Evolutionary conservation across 768 basidiomycete species (phyloP).

Genomic region (Naganishia friedmannii): DNA sequence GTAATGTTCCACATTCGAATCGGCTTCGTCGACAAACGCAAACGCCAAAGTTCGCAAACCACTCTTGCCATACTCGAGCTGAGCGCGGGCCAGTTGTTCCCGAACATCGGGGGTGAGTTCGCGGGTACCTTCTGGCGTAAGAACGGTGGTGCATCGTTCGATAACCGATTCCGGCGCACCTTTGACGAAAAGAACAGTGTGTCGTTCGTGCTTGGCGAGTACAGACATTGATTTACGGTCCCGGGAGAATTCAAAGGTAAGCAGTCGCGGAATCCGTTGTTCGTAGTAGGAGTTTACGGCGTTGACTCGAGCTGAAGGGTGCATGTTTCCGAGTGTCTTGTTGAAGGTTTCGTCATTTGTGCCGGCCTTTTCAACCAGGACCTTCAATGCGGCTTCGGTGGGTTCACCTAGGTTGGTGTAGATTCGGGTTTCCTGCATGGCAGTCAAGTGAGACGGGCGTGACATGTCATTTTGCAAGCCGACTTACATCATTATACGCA

Average conservation of each 20-base stretch:
- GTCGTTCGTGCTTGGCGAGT: constrained; percentile 67
- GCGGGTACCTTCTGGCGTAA: constrained; percentile 58
- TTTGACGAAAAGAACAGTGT: constrained; percentile 74
- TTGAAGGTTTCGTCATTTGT: constrained; percentile 59
- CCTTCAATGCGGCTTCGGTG: constrained; percentile 93
- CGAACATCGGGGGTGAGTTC: constrained; percentile 67
- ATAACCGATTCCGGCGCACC: constrained; percentile 94
- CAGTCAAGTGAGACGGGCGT: constrained; percentile 92
- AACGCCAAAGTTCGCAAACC: constrained; percentile 89
- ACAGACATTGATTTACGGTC: constrained; percentile 99
- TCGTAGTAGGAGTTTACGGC: constrained; percentile 84
- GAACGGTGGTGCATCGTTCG: constrained; percentile 67
- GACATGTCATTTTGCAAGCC: constrained; percentile 77
- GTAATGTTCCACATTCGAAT: constrained; percentile 77
- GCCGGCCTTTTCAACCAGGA: constrained; percentile 90
- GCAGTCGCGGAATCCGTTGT: constrained; percentile 67
- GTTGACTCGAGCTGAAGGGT: constrained; percentile 66
- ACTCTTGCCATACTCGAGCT: constrained; percentile 68
- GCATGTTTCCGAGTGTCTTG: constrained; percentile 60
- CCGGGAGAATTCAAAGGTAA: constrained; percentile 96
- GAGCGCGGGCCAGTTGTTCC: constrained; percentile 62
- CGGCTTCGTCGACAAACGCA: constrained; percentile 75
- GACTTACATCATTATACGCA: constrained; percentile 70
- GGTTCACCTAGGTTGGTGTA: constrained; percentile 91
- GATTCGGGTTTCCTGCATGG: constrained; percentile 76